Evolutionary conservation across 2,329 filamentous ascomycete genomes (phyloP).

Genomic region (Clonostachys sp.): DNA sequence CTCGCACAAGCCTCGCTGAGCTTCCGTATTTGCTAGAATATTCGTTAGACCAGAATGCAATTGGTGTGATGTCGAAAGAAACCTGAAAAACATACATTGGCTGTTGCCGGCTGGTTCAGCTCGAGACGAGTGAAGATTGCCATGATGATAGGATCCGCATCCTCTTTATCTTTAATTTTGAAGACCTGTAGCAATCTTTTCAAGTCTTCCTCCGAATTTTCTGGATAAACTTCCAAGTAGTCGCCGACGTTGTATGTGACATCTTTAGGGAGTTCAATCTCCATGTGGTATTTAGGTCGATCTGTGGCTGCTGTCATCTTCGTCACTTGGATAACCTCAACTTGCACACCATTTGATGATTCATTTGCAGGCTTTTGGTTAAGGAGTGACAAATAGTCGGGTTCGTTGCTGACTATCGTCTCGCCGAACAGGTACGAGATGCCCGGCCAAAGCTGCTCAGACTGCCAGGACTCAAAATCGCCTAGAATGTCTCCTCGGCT

Average conservation of each 20-base stretch:
- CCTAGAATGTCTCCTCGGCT: constrained; percentile 50
- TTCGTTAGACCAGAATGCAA: too few species aligned
- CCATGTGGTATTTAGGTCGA: too few species aligned
- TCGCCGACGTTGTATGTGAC: not conserved
- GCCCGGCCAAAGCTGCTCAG: constrained; percentile 35
- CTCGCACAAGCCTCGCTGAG: not conserved
- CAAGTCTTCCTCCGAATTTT: not conserved
- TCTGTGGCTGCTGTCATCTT: too few species aligned
- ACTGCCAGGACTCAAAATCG: constrained; percentile 58
- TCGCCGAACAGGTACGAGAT: too few species aligned
- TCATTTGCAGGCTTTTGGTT: too few species aligned
- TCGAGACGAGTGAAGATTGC: not conserved
- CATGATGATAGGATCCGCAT: not conserved
- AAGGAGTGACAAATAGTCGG: too few species aligned
- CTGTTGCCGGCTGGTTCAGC: not conserved
- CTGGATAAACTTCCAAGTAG: not conserved
- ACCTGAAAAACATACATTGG: not conserved
- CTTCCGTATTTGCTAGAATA: not conserved
- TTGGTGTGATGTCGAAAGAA: too few species aligned
- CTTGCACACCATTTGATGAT: too few species aligned
- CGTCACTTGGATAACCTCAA: too few species aligned
- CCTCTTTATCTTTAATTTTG: not conserved
- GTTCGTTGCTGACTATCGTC: too few species aligned
- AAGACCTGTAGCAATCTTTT: not conserved
- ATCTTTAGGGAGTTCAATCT: too few species aligned